These are phyloP conservation scores for Trichosanthes truncata DNA, from an alignment of 306 rosid species.

Conservation along the genomic window DNA sequence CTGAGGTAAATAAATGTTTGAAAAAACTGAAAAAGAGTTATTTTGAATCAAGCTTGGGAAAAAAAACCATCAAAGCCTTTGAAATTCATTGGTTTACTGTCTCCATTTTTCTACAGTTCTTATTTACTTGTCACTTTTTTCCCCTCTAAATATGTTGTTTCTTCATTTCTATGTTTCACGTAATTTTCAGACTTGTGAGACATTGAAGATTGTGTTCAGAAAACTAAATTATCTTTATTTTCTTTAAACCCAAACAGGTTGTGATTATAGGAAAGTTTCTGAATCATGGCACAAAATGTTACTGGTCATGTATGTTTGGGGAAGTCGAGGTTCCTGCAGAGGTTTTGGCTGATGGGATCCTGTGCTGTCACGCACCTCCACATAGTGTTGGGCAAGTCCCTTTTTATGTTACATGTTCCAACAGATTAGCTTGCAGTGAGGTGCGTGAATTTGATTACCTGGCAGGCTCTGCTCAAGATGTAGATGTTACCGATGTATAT, in stretches of 20 bases:
- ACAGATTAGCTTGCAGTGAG: slow-evolving; percentile 89
- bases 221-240: slow-evolving; percentile 7
- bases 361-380: slow-evolving; percentile 71
- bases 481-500: slow-evolving; percentile 29
- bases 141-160: neutral
- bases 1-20: slow-evolving; percentile 38
- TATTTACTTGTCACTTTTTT: neutral
- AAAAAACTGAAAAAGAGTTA: neutral
- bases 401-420: slow-evolving; percentile 80
- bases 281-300: slow-evolving; percentile 25
- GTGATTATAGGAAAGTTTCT: slow-evolving; percentile 60
- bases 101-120: neutral
- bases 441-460: slow-evolving; percentile 72
- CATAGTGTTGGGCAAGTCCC: slow-evolving; percentile 62
- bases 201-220: neutral
- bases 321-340: slow-evolving; percentile 86
- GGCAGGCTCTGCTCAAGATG: slow-evolving; percentile 36
- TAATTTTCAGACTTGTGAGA: neutral
- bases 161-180: neutral
- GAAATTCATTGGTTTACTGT: neutral
- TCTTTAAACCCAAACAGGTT: slow-evolving; percentile 41
- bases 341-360: slow-evolving; percentile 61
- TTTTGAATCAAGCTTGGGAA: neutral
- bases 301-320: slow-evolving; percentile 94
- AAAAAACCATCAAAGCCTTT: neutral